Evolutionary conservation across 2,329 filamentous ascomycete genomes (phyloP).

Genomic region (Penicillium sp.): DNA sequence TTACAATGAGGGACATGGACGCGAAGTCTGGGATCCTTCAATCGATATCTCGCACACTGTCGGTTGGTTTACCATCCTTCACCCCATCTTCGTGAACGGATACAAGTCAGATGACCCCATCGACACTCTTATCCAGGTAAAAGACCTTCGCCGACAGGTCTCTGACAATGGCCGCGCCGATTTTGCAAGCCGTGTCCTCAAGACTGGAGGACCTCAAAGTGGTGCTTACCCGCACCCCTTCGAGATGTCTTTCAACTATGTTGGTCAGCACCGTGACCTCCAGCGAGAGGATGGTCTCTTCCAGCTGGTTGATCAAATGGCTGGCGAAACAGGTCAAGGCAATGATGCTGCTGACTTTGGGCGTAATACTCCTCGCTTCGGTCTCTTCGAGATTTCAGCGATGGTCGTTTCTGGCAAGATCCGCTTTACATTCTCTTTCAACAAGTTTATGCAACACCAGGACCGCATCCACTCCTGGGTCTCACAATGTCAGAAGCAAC

Average conservation of each 20-base stretch:
- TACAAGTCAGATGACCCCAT: conserved; percentile 28
- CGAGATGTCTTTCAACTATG: conserved; percentile 47
- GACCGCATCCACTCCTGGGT: conserved; percentile 47
- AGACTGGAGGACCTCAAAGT: conserved; percentile 29
- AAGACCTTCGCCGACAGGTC: conserved; percentile 39
- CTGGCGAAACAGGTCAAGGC: conserved; percentile 47
- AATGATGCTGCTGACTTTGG: conserved; percentile 50
- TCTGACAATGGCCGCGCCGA: conserved; percentile 41
- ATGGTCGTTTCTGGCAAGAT: conserved; percentile 49
- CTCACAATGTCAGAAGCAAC: conserved; percentile 34
- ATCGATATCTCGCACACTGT: conserved; percentile 53
- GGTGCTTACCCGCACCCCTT: conserved; percentile 43
- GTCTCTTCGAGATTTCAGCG: conserved; percentile 55
- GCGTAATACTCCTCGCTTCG: conserved; percentile 46
- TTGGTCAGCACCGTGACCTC: conserved; percentile 43
- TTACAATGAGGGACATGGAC: conserved; percentile 52
- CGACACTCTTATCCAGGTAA: conserved; percentile 37
- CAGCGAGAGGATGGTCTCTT: conserved; percentile 49
- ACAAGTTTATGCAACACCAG: conserved; percentile 50
- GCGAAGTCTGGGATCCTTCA: conserved; percentile 46
- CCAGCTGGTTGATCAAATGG: conserved; percentile 45
- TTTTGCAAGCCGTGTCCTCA: conserved; percentile 36
- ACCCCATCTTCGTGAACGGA: conserved; percentile 41
- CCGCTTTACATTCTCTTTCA: conserved; percentile 54
- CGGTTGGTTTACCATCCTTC: conserved; percentile 54